Evolutionary conservation across 2,329 filamentous ascomycete genomes (phyloP), one percentile per base, ranked within the genome.

Genomic region (Beauveria bassiana): DNA sequence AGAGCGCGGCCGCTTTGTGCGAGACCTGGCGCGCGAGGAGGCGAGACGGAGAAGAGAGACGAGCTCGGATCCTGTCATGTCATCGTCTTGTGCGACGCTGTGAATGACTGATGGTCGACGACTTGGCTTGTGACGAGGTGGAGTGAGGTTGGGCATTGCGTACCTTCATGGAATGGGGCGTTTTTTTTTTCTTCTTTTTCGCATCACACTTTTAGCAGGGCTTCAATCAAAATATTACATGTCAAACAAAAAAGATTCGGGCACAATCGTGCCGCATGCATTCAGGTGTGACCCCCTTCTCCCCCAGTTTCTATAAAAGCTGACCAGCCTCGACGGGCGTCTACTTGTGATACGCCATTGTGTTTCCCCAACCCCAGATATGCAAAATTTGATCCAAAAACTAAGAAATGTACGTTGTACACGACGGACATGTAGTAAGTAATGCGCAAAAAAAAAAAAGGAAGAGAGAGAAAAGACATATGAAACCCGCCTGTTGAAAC

Each of bases 1-100:
- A 46, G 66, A 74, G 2, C 73, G 77, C 5, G 80, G 81, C 1
- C 69, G 80, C n/a, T 78, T 83, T 45, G 73, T 78, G 3, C 66
- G 70, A 26, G 24, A 56, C 8, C 6, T 56, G 43, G 45, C 14
- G n/a, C 16, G 43, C 31, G 59, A 56, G 49, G 65, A 64, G 43
- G 64, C 68, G 3, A 63, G 40, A 47, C 45, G 6, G 26, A 43
- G 24, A 34, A 55, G 43, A 16, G 12, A 38, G 34, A 38, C 34
- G 34, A 38, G 14, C 34, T 38, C 34, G 5, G 5, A 38, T 38
- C 5, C 12, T 38, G 14, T 16, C 34, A 38, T 38, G 34, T 38
- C 34, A 12, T 38, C 34, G 34, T 6, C 34, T 38, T 38, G 12
- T 16, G 34, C 12, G 34, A 5, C 12, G 34, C 34, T 38, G 34